Conservation (phyloP, 2,329 filamentous ascomycete genomes). For the Leptographium wingfieldii region DNA sequence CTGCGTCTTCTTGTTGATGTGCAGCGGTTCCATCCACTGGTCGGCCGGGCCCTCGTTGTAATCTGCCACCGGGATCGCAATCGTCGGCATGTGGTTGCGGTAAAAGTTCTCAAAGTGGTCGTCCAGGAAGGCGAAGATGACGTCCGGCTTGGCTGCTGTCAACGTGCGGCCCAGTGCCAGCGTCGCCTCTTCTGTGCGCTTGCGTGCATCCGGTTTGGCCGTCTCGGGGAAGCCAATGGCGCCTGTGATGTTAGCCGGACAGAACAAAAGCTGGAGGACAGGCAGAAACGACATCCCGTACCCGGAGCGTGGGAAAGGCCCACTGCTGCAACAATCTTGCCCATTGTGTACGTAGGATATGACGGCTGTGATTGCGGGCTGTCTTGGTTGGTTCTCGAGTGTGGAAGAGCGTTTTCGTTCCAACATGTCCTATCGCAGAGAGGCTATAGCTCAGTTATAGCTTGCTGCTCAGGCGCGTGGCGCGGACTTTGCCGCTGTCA, state of each 20-base stretch:
- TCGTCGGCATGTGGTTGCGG: conserved; percentile 11
- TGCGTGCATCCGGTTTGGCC: conserved; percentile 8
- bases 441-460: background rate
- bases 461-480: background rate
- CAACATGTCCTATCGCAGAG: background rate
- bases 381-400: background rate
- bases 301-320: conserved; percentile 10
- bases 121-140: conserved; percentile 11
- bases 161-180: conserved; percentile 8
- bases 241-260: background rate
- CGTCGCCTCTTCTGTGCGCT: conserved; percentile 10
- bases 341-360: conserved; percentile 2
- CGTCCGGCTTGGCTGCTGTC: conserved; percentile 8
- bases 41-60: conserved; percentile 10
- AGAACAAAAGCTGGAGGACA: background rate
- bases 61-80: conserved; percentile 8
- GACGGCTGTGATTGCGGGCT: background rate
- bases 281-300: background rate
- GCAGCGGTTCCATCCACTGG: conserved; percentile 11
- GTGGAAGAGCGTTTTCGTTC: background rate
- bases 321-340: conserved; percentile 9
- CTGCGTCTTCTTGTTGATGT: conserved; percentile 7
- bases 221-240: conserved; percentile 12
- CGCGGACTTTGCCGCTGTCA: background rate
- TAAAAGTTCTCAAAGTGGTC: conserved; percentile 13